These are phyloP conservation scores for Gynandropsis gynandra DNA, from an alignment of 345 rosid species.

Conservation along the genomic window DNA sequence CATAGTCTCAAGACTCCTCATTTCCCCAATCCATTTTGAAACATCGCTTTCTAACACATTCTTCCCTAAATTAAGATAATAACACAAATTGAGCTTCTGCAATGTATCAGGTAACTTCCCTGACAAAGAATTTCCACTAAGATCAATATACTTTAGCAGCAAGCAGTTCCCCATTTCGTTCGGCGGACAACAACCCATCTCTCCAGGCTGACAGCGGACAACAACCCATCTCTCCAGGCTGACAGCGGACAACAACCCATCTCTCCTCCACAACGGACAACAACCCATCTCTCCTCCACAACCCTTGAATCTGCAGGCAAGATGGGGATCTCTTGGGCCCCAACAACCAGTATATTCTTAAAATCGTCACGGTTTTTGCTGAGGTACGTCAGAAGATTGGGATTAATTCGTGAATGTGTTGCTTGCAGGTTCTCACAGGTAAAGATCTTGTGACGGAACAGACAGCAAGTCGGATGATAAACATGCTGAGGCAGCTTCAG, in stretches of 20 bases:
- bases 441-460: constrained; percentile 89
- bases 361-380: constrained; percentile 79
- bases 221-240: no score
- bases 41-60: constrained; percentile 54
- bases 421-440: constrained; percentile 70
- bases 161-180: constrained; percentile 70
- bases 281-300: no score
- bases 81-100: constrained; percentile 66
- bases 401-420: no score
- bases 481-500: constrained; percentile 83
- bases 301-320: constrained; percentile 63
- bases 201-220: no score
- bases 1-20: constrained; percentile 60
- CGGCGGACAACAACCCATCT: no score
- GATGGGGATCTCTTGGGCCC: constrained; percentile 83
- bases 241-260: no score
- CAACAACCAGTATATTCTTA: constrained; percentile 78
- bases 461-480: constrained; percentile 73
- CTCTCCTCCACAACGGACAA: no score
- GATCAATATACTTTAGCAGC: constrained; percentile 57
- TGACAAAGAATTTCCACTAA: constrained; percentile 61
- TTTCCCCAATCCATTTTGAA: constrained; percentile 69
- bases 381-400: constrained; percentile 48
- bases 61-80: constrained; percentile 44
- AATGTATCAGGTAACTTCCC: constrained; percentile 58